phyloP scores from a whole-genome alignment of 768 basidiomycete species.

The Floccularia luteovirens region DNA sequence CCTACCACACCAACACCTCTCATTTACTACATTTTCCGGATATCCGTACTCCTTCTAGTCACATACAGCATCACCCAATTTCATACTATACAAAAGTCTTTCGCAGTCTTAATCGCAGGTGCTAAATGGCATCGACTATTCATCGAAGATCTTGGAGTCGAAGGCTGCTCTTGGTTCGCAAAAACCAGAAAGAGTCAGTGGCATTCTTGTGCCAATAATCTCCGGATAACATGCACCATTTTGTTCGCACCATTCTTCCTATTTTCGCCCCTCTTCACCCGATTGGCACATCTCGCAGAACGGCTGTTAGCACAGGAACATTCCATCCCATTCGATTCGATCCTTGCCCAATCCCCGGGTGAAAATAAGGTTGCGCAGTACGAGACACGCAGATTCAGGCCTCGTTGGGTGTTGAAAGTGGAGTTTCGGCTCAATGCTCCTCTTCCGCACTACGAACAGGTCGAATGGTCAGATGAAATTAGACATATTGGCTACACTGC shows the following conservation, averaged over 20 bases:
- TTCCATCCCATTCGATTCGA: not conserved
- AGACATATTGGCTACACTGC: not conserved
- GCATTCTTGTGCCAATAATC: not conserved
- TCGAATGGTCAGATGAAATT: slow-evolving; percentile 1
- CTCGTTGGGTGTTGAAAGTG: slow-evolving; percentile 1
- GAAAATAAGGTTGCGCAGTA: not conserved
- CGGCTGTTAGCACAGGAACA: not conserved
- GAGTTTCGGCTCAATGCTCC: slow-evolving; percentile 1
- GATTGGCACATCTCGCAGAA: not conserved
- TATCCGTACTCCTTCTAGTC: too few species aligned
- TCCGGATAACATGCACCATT: not conserved
- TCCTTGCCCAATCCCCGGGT: not conserved
- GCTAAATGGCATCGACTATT: not conserved
- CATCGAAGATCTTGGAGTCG: not conserved
- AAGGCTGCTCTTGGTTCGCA: not conserved
- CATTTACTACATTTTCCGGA: too few species aligned
- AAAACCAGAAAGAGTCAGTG: not conserved
- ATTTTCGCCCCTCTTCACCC: not conserved
- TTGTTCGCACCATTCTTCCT: not conserved
- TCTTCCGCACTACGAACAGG: slow-evolving; percentile 2
- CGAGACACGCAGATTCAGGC: not conserved
- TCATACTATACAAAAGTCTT: not conserved
- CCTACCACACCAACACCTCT: too few species aligned
- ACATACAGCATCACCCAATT: not conserved
- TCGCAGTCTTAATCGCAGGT: not conserved